Evolutionary conservation across 257 asterid genomes (phyloP), one percentile per base, ranked within the genome.

Genomic region (Ligustrum vulgare): DNA sequence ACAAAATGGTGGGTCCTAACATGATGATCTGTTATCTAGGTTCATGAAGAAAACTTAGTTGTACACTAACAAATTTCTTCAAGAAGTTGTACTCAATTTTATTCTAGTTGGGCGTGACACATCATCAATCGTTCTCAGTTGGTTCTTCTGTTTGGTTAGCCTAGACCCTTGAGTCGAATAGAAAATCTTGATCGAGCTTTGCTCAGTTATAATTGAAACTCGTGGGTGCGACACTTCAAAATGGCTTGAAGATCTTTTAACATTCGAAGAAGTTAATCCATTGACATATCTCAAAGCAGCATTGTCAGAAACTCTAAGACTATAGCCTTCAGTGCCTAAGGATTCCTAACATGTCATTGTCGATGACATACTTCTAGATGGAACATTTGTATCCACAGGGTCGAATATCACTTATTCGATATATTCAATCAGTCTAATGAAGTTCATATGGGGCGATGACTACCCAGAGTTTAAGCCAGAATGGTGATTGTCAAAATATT

Each of bases 91-190:
- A 15, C 84, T 86, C 4, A 86, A 84, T 69, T 86, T 86, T 39
- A 84, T 86, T 78, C 85, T 84, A 13, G 90, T 88, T n/a, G 90
- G 90, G 1, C 84, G 90, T 3, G 90, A 86, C 79, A 86, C 90
- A 3, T 86, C 90, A 0, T 86, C 90, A 9, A 88, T 84, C 74
- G 90, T 88, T 23, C 88, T 86, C 4, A 86, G 88, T 78, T 86
- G 90, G 90, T 86, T 86, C 31, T 86, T 86, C 74, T 86, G 90
- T 88, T 11, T 82, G 70, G 79, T 86, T 1, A 82, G 70, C 8
- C 43, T 36, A 18, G 80, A 84, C 62, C 90, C 87, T 6, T 6
- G 56, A 33, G 88, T 81, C 23, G 90, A 86, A 45, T 87, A 86
- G 75, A 80, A 78, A 31, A 80, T 86, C 28, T 31, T 86, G 1